Evolutionary conservation across 768 basidiomycete species (phyloP).

Genomic region (Cyclocybe aegerita): DNA sequence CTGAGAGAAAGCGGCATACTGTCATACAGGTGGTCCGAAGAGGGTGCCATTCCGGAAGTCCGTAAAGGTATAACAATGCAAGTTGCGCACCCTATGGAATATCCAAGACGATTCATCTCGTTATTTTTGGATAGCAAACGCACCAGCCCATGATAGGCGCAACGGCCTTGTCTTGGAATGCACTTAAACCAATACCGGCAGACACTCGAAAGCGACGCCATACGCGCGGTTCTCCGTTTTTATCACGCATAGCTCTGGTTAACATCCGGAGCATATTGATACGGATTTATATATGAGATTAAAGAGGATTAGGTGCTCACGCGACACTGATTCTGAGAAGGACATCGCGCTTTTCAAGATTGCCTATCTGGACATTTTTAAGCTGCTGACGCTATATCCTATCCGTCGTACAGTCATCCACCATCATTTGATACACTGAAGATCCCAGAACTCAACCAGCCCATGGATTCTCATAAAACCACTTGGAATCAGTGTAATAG

Average conservation of each 20-base stretch:
- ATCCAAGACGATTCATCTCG: neutral
- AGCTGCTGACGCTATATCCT: no score
- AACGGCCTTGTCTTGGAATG: constrained; percentile 33
- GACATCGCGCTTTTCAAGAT: no score
- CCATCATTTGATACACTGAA: no score
- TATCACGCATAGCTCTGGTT: constrained; percentile 10
- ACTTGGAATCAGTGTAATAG: no score
- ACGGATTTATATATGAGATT: no score
- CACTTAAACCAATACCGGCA: constrained; percentile 30
- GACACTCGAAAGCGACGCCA: constrained; percentile 31
- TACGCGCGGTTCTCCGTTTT: constrained; percentile 22
- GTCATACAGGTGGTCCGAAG: constrained; percentile 28
- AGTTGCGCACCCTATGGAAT: constrained; percentile 24
- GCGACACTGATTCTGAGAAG: no score
- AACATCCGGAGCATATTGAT: neutral
- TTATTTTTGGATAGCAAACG: neutral
- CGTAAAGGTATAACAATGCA: constrained; percentile 31
- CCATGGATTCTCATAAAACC: no score
- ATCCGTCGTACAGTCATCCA: no score
- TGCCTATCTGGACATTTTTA: no score
- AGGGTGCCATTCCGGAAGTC: constrained; percentile 30
- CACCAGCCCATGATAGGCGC: constrained; percentile 34
- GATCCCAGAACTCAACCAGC: no score
- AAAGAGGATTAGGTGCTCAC: no score
- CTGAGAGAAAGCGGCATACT: neutral